A percentile compares a stretch with the other conserved stretches of the same genome.
Conservation (phyloP, 768 basidiomycete genomes). For the Crucibulum laeve region DNA sequence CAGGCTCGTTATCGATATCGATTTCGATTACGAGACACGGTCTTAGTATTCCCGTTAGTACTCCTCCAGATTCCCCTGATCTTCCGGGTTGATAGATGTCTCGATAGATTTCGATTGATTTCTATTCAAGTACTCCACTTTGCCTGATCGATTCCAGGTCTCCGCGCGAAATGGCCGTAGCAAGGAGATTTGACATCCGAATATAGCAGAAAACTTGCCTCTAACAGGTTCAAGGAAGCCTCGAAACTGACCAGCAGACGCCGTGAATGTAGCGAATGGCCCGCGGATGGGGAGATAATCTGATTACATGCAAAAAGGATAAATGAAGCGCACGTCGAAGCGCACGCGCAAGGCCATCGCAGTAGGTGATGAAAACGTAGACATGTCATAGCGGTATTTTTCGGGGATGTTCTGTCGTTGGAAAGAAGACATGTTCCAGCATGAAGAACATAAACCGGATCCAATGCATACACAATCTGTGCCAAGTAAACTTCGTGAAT, state of each 20-base stretch:
- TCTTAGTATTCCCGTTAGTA: conserved; percentile 2
- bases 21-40: conserved; percentile 12
- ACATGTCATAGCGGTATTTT: too few relatives aligned
- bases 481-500: too few relatives aligned
- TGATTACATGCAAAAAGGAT: conserved; percentile 1
- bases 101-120: too few relatives aligned
- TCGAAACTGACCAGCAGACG: not conserved
- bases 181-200: not conserved
- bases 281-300: not conserved
- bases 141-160: not conserved
- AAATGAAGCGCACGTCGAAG: not conserved
- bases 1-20: conserved; percentile 24
- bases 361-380: too few relatives aligned
- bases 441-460: too few relatives aligned
- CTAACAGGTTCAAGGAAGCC: not conserved
- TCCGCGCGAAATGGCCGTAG: not conserved
- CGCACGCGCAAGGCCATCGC: too few relatives aligned
- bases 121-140: conserved; percentile 1
- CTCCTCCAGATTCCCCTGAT: too few relatives aligned
- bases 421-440: too few relatives aligned
- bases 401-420: too few relatives aligned
- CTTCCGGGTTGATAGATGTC: not conserved
- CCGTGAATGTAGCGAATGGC: not conserved
- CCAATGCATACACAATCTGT: too few relatives aligned
- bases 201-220: not conserved